These are phyloP conservation scores for Phytophthora lateralis DNA, from an alignment of 352 stramenopile genomes.

Conservation along the genomic window DNA sequence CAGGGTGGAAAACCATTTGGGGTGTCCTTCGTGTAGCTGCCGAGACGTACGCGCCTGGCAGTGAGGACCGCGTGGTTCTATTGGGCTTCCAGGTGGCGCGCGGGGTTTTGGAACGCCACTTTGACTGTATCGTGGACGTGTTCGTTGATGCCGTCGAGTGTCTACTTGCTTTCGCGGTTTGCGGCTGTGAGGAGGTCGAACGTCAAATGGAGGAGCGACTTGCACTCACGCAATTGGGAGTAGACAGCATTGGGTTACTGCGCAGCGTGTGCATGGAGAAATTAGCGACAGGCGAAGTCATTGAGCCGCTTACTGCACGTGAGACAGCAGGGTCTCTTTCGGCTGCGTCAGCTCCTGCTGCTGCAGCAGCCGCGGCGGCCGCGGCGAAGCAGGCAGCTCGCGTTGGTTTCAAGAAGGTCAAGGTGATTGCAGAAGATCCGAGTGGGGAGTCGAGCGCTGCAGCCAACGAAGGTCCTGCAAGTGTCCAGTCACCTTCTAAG, in stretches of 20 bases:
- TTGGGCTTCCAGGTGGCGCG: conserved; percentile 90
- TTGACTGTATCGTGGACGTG: conserved; percentile 76
- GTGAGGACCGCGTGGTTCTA: conserved; percentile 81
- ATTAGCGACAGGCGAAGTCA: conserved; percentile 76
- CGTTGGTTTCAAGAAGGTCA: conserved; percentile 69
- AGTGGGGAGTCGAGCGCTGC: conserved; percentile 2
- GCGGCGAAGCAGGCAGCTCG: conserved; percentile 44
- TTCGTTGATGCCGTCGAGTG: conserved; percentile 85
- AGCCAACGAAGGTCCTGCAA: conserved; percentile 2
- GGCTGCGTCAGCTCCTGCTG: conserved; percentile 12
- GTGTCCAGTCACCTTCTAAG: conserved; percentile 28
- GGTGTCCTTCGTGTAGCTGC: conserved; percentile 90
- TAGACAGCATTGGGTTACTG: conserved; percentile 70
- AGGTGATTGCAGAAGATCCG: conserved; percentile 34
- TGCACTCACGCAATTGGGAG: conserved; percentile 66
- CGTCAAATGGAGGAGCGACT: conserved; percentile 54
- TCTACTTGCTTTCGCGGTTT: conserved; percentile 80
- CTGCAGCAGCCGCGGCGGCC: conserved; percentile 9
- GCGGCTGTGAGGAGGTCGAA: conserved; percentile 69
- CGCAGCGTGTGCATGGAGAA: conserved; percentile 76
- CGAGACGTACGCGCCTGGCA: conserved; percentile 73
- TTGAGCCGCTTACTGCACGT: conserved; percentile 43
- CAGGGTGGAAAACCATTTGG: conserved; percentile 95
- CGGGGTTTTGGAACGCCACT: conserved; percentile 80
- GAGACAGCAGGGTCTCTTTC: conserved; percentile 27